A percentile compares a stretch with the other conserved stretches of the same genome.
Conservation (phyloP, 768 basidiomycete species). For the Pholiota microspora region DNA sequence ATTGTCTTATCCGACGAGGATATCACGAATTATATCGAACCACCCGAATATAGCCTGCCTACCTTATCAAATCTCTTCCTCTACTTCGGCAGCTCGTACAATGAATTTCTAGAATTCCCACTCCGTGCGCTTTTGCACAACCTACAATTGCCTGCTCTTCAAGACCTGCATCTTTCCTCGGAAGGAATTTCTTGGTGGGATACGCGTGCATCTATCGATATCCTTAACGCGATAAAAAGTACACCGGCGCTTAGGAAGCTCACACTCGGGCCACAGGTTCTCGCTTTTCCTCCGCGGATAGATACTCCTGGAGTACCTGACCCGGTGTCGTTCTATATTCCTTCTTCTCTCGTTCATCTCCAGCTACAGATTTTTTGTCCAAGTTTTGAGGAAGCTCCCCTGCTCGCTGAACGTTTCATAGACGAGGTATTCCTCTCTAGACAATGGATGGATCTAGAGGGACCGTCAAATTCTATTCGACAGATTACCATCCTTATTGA, state of each 20-base stretch:
- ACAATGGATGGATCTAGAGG: neutral
- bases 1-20: neutral
- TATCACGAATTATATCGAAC: neutral
- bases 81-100: neutral
- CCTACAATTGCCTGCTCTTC: neutral
- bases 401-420: neutral
- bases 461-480: neutral
- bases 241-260: neutral
- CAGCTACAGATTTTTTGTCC: neutral
- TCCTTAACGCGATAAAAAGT: neutral
- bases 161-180: neutral
- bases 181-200: neutral
- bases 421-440: neutral
- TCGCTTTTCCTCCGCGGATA: neutral
- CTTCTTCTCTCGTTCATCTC: neutral
- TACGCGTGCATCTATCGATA: neutral
- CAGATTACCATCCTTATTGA: neutral
- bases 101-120: neutral
- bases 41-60: neutral
- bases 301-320: neutral
- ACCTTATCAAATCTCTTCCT: neutral
- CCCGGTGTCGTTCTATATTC: neutral
- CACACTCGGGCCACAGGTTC: neutral
- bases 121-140: neutral
- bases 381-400: neutral